phyloP scores from a whole-genome alignment of 2,329 filamentous ascomycete species.

The Aureobasidium sp. region DNA sequence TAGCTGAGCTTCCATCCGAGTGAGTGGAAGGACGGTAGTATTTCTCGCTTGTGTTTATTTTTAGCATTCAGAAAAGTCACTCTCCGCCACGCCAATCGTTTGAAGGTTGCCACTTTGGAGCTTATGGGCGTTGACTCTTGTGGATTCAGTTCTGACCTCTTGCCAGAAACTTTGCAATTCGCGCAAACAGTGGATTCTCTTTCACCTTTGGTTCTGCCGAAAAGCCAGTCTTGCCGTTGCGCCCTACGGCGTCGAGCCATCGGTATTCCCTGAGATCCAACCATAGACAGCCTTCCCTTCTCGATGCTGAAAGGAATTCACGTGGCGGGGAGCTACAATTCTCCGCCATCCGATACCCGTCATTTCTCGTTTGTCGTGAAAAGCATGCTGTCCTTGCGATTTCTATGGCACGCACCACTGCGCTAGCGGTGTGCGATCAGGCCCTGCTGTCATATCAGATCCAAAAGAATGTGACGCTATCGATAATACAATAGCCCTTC shows the following conservation, averaged over 20 bases:
- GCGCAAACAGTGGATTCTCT: background rate
- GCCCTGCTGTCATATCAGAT: background rate
- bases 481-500: background rate
- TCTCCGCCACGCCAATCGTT: background rate
- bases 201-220: background rate
- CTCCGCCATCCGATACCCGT: background rate
- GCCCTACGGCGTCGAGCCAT: background rate
- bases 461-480: background rate
- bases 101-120: constrained; percentile 1
- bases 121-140: background rate
- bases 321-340: background rate
- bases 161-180: background rate
- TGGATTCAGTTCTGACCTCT: background rate
- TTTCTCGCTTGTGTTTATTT: constrained; percentile 7
- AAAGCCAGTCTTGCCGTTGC: background rate
- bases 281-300: background rate
- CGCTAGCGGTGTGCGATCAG: background rate
- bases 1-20: background rate
- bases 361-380: constrained; percentile 3
- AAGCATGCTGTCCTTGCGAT: background rate
- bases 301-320: background rate
- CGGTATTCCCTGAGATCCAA: background rate
- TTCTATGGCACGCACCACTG: background rate
- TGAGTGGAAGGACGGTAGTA: background rate
- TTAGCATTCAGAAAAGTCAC: background rate